Evolutionary conservation across 495 filamentous ascomycete genomes (phyloP), one percentile per base, ranked within the genome.

Genomic region (Platismatia glauca): DNA sequence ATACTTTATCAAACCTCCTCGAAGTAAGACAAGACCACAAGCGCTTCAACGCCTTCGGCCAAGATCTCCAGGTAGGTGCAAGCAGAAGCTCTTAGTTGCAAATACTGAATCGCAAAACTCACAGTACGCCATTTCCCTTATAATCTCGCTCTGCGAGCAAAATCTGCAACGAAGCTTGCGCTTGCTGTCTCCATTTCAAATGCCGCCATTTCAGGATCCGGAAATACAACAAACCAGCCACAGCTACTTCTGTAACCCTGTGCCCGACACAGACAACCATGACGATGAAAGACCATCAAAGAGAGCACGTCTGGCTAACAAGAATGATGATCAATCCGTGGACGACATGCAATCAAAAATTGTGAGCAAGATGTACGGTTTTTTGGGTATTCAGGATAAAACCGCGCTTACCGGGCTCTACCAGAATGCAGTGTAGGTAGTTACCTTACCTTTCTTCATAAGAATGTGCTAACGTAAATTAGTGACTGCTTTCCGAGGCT

Each of bases 41-140:
- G 35, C 57, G 22, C 29, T 58, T 55, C 38, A 27, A 22, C 22
- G 58, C 20, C 12, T 57, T 68, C 20, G 61, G 62, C 24, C 57
- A 64, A 37, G 70, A 72, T 46, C 66, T 71, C 31, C 43, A 71
- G 64, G 71, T 72, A 63, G 22, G 60, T 48, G 38, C 31, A 50
- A 37, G 22, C 43, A 59, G 35, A 33, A 35, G n/a, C 46, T 46
- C 24, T 34, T 35, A 20, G 0, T 35, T 12, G 35, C 39, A 15
- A 31, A 5, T 12, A 44, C 31, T 48, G 18, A 46, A 55, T 52
- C 24, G 44, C 9, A 22, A 59, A 57, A 15, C 18, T 29, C 27
- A 29, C 41, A 63, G 61, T 24, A 58, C 34, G 41, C 41, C 27
- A 63, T 63, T 22, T 46, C 55, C 46, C n/a, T 63, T 20, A 37